phyloP scores from a whole-genome alignment of 306 rosid species.

The Vigna radiata region DNA sequence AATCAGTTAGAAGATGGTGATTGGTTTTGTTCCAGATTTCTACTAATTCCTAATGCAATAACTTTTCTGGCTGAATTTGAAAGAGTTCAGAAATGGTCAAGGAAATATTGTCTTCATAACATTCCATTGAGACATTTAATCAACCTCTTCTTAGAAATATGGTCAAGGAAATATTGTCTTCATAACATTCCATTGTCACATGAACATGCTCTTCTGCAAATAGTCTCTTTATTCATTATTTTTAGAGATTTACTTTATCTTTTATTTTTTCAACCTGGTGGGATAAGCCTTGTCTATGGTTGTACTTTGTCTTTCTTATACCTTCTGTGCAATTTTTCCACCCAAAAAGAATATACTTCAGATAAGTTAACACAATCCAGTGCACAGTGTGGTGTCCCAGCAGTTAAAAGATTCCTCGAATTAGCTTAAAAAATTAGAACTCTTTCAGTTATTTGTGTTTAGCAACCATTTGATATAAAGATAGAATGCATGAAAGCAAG shows the following conservation, averaged over 20 bases:
- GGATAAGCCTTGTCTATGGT: not conserved
- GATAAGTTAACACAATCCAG: not conserved
- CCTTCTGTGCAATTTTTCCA: not conserved
- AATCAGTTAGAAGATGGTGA: conserved; percentile 1
- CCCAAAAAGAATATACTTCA: not conserved
- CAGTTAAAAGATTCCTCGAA: not conserved
- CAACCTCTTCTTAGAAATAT: conserved; percentile 22
- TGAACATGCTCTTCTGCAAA: not conserved
- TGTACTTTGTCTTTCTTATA: not conserved
- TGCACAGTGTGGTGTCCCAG: not conserved
- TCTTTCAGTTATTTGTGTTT: not conserved
- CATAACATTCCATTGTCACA: not conserved
- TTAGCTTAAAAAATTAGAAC: conserved; percentile 6
- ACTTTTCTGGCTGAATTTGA: not conserved
- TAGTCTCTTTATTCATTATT: not conserved
- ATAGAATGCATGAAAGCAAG: not conserved
- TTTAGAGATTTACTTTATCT: not conserved
- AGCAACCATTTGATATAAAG: not conserved
- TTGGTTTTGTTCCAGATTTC: not conserved
- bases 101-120: not conserved
- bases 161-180: not conserved
- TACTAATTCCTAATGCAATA: not conserved
- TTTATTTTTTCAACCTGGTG: not conserved
- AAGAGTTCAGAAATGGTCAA: not conserved
- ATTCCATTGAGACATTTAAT: not conserved